Percentiles rank a stretch among this genome's conserved stretches.
phyloP scores from a whole-genome alignment of 805 yeast species.

The Kodamaea kakaduensis region DNA sequence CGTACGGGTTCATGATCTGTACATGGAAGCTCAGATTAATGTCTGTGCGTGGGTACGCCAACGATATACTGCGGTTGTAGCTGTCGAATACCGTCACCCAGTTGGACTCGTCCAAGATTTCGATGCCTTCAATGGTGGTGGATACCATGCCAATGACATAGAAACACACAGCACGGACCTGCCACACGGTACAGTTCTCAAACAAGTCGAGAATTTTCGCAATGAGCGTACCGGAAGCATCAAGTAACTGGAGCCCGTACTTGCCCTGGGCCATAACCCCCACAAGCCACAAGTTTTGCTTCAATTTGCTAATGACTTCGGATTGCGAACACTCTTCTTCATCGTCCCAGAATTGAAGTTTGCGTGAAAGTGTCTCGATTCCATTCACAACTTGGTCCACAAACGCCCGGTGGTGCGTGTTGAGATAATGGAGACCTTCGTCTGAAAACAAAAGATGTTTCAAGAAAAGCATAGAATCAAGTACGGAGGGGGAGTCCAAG shows the following conservation, averaged over 20 bases:
- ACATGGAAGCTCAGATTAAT: conserved; percentile 17
- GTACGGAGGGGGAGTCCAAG: conserved; percentile 1
- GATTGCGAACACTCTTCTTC: conserved; percentile 22
- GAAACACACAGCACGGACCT: conserved; percentile 72
- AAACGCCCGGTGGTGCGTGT: conserved; percentile 40
- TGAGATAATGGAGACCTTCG: conserved; percentile 68
- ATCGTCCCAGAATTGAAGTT: conserved; percentile 7
- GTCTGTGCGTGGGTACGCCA: conserved; percentile 14
- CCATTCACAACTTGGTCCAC: conserved; percentile 32
- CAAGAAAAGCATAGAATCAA: conserved; percentile 54
- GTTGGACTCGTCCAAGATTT: conserved; percentile 73
- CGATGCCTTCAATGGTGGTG: conserved; percentile 73
- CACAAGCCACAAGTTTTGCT: conserved; percentile 81
- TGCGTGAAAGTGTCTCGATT: conserved; percentile 16
- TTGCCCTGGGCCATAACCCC: conserved; percentile 77
- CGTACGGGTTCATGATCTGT: conserved; percentile 21
- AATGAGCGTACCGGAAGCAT: conserved; percentile 27
- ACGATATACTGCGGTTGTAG: conserved; percentile 11
- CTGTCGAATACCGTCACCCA: conserved; percentile 45
- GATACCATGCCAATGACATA: conserved; percentile 73
- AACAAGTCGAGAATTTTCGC: conserved; percentile 45
- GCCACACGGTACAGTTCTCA: conserved; percentile 40
- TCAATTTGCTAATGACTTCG: conserved; percentile 35
- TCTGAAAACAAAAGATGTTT: conserved; percentile 75
- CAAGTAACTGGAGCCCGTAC: conserved; percentile 53